Base-by-base conservation (phyloP, 2,329 filamentous ascomycete genomes). In the Phialophora tarda region DNA sequence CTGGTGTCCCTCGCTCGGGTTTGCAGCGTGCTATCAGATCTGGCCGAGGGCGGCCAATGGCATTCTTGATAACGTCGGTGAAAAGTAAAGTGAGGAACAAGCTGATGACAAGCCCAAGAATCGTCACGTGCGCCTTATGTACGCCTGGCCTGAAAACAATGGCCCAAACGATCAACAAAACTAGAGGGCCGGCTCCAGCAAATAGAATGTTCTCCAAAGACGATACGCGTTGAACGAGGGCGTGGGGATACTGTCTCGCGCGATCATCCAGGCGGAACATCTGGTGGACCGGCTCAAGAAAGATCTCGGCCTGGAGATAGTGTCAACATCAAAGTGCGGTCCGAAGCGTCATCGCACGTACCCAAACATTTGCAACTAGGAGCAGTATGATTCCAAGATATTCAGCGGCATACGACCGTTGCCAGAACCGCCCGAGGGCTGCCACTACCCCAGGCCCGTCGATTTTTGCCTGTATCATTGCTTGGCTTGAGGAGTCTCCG, bases 221-320 rank as follows among this genome's bases (percentile, higher is more conserved):
- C 7, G 92, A 84, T 0, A 99, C 95, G 69, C 93, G 87, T 78
- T 99, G 93, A 59, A 90, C 80, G 64, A 90, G 84, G 24, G 95
- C 92, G 79, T 96, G 91, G 0, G 95, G 95, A 75, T 90, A 97
- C 70, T 92, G 89, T 66, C 98, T 92, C 58, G 88, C 83, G 26
- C 91, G 85, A 76, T 98, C 92, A 76, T 93, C 91, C 69, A 98
- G 86, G 70, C 88, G 91, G 81, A 99, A 98, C 87, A 97, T 91
- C 79, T 92, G 92, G 77, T 98, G 93, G 77, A 98, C 98, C 0
- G 95, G 95, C 67, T 89, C 88, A 73, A 91, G 85, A 71, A 90
- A 83, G 73, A 91, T 81, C 78, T 88, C 83, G 51, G 92, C 83
- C 85, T 91, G 69, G 74, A 87, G 65, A 44, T 6, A 44, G 88